These are phyloP conservation scores for Tylopilus sp. DNA, from an alignment of 768 basidiomycete genomes.

Conservation along the genomic window DNA sequence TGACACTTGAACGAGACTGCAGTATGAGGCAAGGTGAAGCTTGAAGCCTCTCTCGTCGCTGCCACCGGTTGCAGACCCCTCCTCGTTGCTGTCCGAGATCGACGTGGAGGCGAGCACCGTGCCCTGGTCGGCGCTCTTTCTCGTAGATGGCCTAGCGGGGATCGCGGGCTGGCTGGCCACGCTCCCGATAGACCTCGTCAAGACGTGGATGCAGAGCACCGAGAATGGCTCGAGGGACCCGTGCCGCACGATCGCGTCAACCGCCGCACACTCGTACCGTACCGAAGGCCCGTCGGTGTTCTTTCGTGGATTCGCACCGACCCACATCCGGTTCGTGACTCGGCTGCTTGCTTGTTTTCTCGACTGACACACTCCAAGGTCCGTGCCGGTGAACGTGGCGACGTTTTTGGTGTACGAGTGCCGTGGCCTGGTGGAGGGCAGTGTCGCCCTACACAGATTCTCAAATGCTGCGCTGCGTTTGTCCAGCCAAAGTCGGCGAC, in stretches of 20 bases:
- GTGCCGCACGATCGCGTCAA: constrained; percentile 56
- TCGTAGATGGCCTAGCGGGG: constrained; percentile 77
- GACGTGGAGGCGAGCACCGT: no score
- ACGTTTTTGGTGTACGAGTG: constrained; percentile 75
- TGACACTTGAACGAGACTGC: constrained; percentile 6
- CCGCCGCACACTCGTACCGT: constrained; percentile 56
- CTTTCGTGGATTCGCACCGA: constrained; percentile 74
- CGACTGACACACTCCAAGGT: constrained; percentile 39
- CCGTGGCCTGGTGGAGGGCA: no score
- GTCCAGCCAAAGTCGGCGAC: constrained; percentile 16
- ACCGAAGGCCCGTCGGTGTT: constrained; percentile 68
- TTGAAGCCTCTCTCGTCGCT: constrained; percentile 31
- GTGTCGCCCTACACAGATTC: no score
- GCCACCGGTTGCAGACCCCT: constrained; percentile 23
- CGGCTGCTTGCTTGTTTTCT: neutral
- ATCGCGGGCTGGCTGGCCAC: constrained; percentile 77
- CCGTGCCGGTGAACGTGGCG: constrained; percentile 85
- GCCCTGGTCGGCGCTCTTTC: constrained; percentile 56
- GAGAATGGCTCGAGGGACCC: constrained; percentile 36
- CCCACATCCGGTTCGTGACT: constrained; percentile 61
- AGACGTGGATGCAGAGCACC: constrained; percentile 78
- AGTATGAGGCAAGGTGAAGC: constrained; percentile 66
- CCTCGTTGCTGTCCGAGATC: constrained; percentile 40
- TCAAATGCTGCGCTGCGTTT: constrained; percentile 29
- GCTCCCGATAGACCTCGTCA: constrained; percentile 87